Evolutionary conservation across 768 basidiomycete species (phyloP).

Genomic region (Termitomyces sp.): DNA sequence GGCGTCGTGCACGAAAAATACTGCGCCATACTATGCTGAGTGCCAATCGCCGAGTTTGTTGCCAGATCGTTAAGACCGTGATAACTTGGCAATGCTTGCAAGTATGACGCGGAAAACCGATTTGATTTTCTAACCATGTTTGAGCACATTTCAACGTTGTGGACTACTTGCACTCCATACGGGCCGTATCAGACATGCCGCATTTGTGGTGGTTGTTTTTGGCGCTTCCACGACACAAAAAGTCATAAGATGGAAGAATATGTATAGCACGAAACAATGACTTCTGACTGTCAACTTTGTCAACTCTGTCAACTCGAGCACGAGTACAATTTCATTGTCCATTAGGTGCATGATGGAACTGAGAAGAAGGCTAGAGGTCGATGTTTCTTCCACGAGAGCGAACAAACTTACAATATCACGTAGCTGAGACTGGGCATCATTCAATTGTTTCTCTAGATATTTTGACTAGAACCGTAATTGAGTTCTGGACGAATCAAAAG

Average conservation of each 20-base stretch:
- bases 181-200: no score
- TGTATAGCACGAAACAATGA: not conserved
- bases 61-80: not conserved
- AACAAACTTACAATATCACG: conserved; percentile 67
- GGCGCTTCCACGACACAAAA: not conserved
- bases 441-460: conserved; percentile 91
- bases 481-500: not conserved
- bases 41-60: not conserved
- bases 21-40: not conserved
- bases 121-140: not conserved
- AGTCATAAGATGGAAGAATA: not conserved
- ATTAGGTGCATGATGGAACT: conserved; percentile 55
- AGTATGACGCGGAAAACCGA: not conserved
- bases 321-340: conserved; percentile 21
- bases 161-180: not conserved
- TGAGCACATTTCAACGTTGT: not conserved
- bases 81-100: not conserved
- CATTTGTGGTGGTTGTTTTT: not conserved
- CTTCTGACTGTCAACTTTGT: not conserved
- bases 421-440: conserved; percentile 82
- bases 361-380: not conserved
- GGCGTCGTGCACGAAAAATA: not conserved
- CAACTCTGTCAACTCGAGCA: not conserved
- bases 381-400: not conserved
- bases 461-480: conserved; percentile 50